A percentile compares a stretch with the other conserved stretches of the same genome.
These are phyloP conservation scores for Betula pendula DNA, from an alignment of 306 rosid species.

Conservation along the genomic window DNA sequence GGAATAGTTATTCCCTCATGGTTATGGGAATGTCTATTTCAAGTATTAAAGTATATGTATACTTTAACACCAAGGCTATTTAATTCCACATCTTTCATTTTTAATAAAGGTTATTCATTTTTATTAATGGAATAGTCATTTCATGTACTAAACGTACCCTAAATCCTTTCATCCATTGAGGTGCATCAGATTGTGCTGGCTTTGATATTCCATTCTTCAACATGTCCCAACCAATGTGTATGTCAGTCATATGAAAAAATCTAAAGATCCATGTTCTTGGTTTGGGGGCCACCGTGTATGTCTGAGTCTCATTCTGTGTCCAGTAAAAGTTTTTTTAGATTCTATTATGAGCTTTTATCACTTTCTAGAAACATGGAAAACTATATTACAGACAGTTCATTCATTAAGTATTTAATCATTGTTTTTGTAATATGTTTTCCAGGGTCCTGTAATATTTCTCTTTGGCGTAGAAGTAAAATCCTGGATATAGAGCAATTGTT, in stretches of 20 bases:
- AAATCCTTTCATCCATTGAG: constrained; percentile 6
- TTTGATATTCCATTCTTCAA: not conserved
- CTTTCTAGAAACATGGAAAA: constrained; percentile 22
- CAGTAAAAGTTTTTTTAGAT: not conserved
- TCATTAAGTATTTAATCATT: constrained; percentile 21
- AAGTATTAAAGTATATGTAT: too few species aligned
- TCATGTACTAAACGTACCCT: too few species aligned
- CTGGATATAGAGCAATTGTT: constrained; percentile 60
- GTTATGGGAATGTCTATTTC: too few species aligned
- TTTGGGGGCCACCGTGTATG: not conserved
- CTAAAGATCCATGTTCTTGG: constrained; percentile 17
- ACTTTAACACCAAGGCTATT: too few species aligned
- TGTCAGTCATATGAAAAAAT: not conserved
- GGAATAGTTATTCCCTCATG: too few species aligned
- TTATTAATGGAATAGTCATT: too few species aligned
- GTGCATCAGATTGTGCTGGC: constrained; percentile 17
- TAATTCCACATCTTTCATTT: too few species aligned
- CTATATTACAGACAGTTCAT: not conserved
- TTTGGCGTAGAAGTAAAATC: constrained; percentile 61
- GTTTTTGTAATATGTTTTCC: constrained; percentile 7
- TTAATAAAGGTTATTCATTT: too few species aligned
- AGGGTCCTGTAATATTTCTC: constrained; percentile 78
- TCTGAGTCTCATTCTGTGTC: not conserved
- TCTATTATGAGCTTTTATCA: constrained; percentile 15
- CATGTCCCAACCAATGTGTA: not conserved